A percentile compares a stretch with the other conserved stretches of the same genome.
Conservation (phyloP, 306 rosid species). For the Delonix regia region DNA sequence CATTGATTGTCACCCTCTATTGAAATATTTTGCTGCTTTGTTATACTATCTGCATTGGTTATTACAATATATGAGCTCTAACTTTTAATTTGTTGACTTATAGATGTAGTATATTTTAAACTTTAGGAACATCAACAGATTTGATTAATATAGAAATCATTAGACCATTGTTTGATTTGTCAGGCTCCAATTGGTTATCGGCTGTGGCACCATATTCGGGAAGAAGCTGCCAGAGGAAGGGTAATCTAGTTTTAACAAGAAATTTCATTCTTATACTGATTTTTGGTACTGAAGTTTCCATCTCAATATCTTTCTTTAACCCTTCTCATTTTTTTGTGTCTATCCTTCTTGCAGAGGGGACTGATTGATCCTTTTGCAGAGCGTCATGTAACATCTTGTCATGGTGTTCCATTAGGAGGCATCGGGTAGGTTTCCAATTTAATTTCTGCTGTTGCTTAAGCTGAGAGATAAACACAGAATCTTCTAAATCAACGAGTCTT, state of each 20-base stretch:
- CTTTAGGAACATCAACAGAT: slow-evolving; percentile 3
- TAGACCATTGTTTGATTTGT: slow-evolving; percentile 37
- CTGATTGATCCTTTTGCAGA: slow-evolving; percentile 71
- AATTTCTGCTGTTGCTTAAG: slow-evolving; percentile 18
- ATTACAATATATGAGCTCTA: slow-evolving; percentile 2
- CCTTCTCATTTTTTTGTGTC: slow-evolving; percentile 19
- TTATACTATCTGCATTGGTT: slow-evolving; percentile 8
- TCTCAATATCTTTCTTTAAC: slow-evolving; percentile 27
- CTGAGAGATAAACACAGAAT: slow-evolving; percentile 12
- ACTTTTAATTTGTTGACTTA: neutral
- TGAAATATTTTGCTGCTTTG: slow-evolving; percentile 22
- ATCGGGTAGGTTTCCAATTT: slow-evolving; percentile 67
- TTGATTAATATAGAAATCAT: slow-evolving; percentile 21
- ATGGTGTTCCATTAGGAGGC: slow-evolving; percentile 91
- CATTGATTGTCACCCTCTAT: slow-evolving; percentile 13
- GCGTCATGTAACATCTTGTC: slow-evolving; percentile 60
- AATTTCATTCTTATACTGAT: slow-evolving; percentile 23
- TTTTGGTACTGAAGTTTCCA: slow-evolving; percentile 28
- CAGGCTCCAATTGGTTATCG: slow-evolving; percentile 88
- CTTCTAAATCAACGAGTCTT: slow-evolving; percentile 7
- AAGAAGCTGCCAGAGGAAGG: slow-evolving; percentile 74
- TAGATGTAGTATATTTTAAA: slow-evolving; percentile 5
- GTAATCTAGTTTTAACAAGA: slow-evolving; percentile 49
- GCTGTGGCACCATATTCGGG: slow-evolving; percentile 62
- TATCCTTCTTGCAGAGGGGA: slow-evolving; percentile 48